Conservation (phyloP, 352 stramenopile species). For the Phytophthora citrophthora region DNA sequence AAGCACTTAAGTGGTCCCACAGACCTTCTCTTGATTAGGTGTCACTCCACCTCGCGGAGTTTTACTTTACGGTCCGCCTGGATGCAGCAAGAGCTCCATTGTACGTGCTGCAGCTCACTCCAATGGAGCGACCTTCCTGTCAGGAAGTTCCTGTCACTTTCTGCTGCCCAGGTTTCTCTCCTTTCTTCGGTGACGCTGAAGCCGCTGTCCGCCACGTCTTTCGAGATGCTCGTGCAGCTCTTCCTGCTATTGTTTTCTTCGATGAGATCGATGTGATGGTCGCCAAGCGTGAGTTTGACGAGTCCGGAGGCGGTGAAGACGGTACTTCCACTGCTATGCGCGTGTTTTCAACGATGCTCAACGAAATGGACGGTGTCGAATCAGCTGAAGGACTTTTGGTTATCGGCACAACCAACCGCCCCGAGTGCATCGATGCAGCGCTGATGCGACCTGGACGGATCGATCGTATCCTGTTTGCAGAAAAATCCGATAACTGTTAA, state of each 20-base stretch:
- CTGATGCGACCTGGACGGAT: slow-evolving; percentile 96
- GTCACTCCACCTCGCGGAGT: slow-evolving; percentile 81
- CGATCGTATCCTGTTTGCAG: slow-evolving; percentile 96
- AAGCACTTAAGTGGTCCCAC: slow-evolving; percentile 88
- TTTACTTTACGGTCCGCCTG: slow-evolving; percentile 90
- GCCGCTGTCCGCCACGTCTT: slow-evolving; percentile 83
- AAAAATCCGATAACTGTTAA: no score
- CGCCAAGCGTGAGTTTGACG: slow-evolving; percentile 77
- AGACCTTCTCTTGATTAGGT: slow-evolving; percentile 75
- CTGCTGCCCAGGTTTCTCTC: slow-evolving; percentile 89
- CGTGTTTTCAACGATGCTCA: slow-evolving; percentile 97
- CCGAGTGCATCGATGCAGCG: slow-evolving; percentile 98
- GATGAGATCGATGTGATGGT: slow-evolving; percentile 91
- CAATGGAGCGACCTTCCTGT: slow-evolving; percentile 86
- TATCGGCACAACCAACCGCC: slow-evolving; percentile 97
- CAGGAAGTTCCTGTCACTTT: no score
- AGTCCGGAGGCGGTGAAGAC: slow-evolving; percentile 32
- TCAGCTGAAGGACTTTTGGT: slow-evolving; percentile 95
- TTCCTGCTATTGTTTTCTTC: slow-evolving; percentile 93
- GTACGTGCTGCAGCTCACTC: slow-evolving; percentile 82
- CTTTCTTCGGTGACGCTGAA: slow-evolving; percentile 91
- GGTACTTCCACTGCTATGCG: slow-evolving; percentile 80
- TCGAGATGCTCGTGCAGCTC: slow-evolving; percentile 70
- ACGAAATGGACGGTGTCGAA: slow-evolving; percentile 98
- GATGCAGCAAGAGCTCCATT: slow-evolving; percentile 92